These are phyloP conservation scores for Pueraria montana DNA, from an alignment of 306 rosid genomes.

Conservation along the genomic window DNA sequence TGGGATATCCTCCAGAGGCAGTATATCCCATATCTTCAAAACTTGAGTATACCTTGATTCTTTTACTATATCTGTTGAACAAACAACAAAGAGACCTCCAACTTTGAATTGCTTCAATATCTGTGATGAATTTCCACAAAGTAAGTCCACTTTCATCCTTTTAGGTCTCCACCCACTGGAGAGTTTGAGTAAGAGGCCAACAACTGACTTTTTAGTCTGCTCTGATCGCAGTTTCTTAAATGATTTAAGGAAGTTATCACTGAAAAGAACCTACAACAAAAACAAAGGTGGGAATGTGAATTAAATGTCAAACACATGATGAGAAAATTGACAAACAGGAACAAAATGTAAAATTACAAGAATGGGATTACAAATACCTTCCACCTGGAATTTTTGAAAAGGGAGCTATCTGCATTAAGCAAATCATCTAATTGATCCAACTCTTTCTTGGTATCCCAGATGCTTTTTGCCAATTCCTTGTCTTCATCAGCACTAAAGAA, in stretches of 20 bases:
- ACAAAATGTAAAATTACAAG: conserved; percentile 1
- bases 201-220: conserved; percentile 55
- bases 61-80: conserved; percentile 71
- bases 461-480: conserved; percentile 66
- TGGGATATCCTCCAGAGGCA: conserved; percentile 65
- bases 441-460: conserved; percentile 69
- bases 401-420: conserved; percentile 62
- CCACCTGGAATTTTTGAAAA: conserved; percentile 75
- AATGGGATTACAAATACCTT: conserved; percentile 59
- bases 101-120: conserved; percentile 72
- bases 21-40: conserved; percentile 77
- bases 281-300: background rate
- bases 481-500: conserved; percentile 79
- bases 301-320: background rate
- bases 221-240: conserved; percentile 59
- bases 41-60: conserved; percentile 59
- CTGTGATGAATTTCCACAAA: conserved; percentile 57
- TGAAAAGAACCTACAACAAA: conserved; percentile 66
- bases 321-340: background rate
- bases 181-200: conserved; percentile 69
- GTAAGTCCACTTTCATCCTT: conserved; percentile 47
- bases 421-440: conserved; percentile 75
- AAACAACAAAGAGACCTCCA: conserved; percentile 59
- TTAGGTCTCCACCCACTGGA: conserved; percentile 85
- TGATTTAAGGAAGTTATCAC: conserved; percentile 76